A percentile compares a stretch with the other conserved stretches of the same genome.
Conservation (phyloP, 2,329 filamentous ascomycete genomes). For the Simplicillium sp. region DNA sequence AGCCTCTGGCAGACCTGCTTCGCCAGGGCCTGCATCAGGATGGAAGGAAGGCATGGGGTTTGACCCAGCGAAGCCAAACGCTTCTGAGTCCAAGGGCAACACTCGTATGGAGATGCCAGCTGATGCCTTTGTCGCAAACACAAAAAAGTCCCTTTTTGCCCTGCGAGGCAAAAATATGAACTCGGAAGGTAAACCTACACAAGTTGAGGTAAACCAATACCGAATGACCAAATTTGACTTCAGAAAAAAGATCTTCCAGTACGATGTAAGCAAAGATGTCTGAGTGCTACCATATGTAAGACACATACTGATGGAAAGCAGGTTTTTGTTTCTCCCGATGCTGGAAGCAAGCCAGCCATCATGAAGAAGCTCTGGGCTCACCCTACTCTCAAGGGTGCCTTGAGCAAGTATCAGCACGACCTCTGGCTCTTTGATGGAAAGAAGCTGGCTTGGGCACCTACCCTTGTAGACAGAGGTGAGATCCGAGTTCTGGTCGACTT, state of each 20-base stretch:
- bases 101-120: constrained; percentile 48
- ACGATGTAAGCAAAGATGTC: constrained; percentile 57
- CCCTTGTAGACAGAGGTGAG: constrained; percentile 33
- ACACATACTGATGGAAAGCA: constrained; percentile 20
- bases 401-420: constrained; percentile 35
- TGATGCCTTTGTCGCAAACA: constrained; percentile 38
- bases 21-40: constrained; percentile 12
- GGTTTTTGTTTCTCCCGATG: constrained; percentile 56
- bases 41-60: constrained; percentile 25
- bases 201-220: constrained; percentile 64
- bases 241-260: constrained; percentile 62
- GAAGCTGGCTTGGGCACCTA: constrained; percentile 68
- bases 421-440: constrained; percentile 72
- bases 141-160: constrained; percentile 23
- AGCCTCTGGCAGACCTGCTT: constrained; percentile 3
- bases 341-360: constrained; percentile 51
- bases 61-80: constrained; percentile 30
- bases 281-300: neutral
- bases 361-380: constrained; percentile 72
- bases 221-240: constrained; percentile 51
- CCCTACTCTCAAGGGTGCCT: constrained; percentile 41
- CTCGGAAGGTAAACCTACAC: constrained; percentile 42
- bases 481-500: constrained; percentile 58
- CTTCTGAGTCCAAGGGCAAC: constrained; percentile 21
- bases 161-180: constrained; percentile 37